Percentiles rank a stretch among this genome's conserved stretches.
Conservation (phyloP, 192 early-diverging fungal species). For the Umbelopsis isabellina region DNA sequence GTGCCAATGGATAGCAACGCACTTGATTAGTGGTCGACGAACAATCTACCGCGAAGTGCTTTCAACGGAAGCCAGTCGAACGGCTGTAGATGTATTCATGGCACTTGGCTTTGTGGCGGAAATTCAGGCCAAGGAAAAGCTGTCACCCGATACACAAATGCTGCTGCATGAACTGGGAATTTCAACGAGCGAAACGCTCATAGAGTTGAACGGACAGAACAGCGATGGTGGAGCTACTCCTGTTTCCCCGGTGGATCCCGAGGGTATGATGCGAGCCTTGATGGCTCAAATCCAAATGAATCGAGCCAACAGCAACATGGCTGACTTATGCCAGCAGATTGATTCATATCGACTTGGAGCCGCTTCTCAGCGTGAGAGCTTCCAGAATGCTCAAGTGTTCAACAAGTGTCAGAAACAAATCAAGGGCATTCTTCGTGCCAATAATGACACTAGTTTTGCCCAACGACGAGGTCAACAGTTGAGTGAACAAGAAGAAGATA, state of each 20-base stretch:
- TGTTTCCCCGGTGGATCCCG: conserved; percentile 38
- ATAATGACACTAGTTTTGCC: conserved; percentile 30
- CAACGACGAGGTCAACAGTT: conserved; percentile 25
- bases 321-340: conserved; percentile 43
- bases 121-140: conserved; percentile 31
- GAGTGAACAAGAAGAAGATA: conserved; percentile 28
- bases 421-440: conserved; percentile 41
- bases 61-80: conserved; percentile 39
- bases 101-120: conserved; percentile 37
- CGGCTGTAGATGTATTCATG: conserved; percentile 39
- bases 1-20: conserved; percentile 45
- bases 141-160: conserved; percentile 40
- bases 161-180: conserved; percentile 39
- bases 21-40: conserved; percentile 40
- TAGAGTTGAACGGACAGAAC: conserved; percentile 42
- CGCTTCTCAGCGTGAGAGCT: conserved; percentile 35
- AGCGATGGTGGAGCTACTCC: conserved; percentile 36
- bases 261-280: conserved; percentile 44
- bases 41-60: conserved; percentile 45
- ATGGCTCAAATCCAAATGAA: conserved; percentile 49
- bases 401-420: conserved; percentile 45
- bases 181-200: conserved; percentile 35
- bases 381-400: conserved; percentile 43
- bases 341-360: conserved; percentile 39
- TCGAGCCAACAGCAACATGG: conserved; percentile 44